Percentiles rank a stretch among this genome's conserved stretches.
These are phyloP conservation scores for Gynostemma pentaphyllum DNA, from an alignment of 306 rosid genomes.

Conservation along the genomic window DNA sequence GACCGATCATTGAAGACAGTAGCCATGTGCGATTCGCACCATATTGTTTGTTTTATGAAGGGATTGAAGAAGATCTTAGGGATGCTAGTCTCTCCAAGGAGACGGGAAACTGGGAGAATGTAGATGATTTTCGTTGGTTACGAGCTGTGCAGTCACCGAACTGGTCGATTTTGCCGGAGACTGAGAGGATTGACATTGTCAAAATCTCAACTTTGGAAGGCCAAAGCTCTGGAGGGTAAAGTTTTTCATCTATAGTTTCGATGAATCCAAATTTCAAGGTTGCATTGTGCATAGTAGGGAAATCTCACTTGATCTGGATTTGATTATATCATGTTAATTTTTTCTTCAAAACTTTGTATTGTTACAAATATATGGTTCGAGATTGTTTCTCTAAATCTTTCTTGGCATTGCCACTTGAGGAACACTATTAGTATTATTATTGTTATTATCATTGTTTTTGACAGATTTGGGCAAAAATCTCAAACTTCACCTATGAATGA, in stretches of 20 bases:
- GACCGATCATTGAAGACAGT: conserved; percentile 76
- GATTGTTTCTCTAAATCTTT: no score
- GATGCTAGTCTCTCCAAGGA: conserved; percentile 42
- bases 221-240: neutral
- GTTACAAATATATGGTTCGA: no score
- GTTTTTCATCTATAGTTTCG: neutral
- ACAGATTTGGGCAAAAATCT: no score
- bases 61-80: conserved; percentile 56
- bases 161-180: conserved; percentile 65
- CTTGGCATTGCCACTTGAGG: no score
- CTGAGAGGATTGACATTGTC: conserved; percentile 42
- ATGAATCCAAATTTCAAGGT: no score
- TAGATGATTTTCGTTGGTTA: conserved; percentile 83
- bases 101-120: conserved; percentile 74
- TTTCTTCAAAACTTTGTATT: no score
- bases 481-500: no score
- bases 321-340: no score
- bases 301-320: no score
- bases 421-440: no score
- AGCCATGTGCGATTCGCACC: conserved; percentile 60
- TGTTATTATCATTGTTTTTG: no score
- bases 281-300: no score
- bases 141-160: conserved; percentile 71
- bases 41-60: conserved; percentile 52
- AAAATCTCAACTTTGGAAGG: conserved; percentile 16